These are phyloP conservation scores for Trichoderma sp. DNA, from an alignment of 2,329 filamentous ascomycete genomes.

Conservation along the genomic window DNA sequence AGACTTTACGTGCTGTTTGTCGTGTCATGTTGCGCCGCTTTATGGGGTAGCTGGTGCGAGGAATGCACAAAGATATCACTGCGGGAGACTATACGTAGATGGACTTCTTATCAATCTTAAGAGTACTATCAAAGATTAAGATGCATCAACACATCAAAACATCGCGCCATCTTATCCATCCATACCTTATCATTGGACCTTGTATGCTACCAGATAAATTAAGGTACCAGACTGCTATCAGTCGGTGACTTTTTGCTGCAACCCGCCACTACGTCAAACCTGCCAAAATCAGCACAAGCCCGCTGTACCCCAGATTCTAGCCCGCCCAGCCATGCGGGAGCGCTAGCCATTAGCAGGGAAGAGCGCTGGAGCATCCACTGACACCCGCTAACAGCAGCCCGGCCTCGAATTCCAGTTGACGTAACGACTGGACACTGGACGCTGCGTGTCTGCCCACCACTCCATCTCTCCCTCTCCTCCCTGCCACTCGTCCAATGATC, in stretches of 20 bases:
- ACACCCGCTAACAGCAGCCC: neutral
- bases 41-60: neutral
- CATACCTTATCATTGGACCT: no score
- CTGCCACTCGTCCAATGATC: neutral
- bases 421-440: slow-evolving; percentile 6
- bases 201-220: no score
- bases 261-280: neutral
- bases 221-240: neutral
- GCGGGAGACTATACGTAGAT: neutral
- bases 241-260: neutral
- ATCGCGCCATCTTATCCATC: neutral
- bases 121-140: neutral
- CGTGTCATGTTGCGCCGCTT: neutral
- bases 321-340: slow-evolving; percentile 14
- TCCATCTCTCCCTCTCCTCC: neutral
- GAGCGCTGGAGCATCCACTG: slow-evolving; percentile 5
- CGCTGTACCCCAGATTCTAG: slow-evolving; percentile 21
- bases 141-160: neutral
- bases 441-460: neutral
- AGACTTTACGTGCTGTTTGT: neutral
- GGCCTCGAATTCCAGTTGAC: slow-evolving; percentile 19
- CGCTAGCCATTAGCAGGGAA: slow-evolving; percentile 12
- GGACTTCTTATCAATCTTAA: neutral
- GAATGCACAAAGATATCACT: neutral
- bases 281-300: slow-evolving; percentile 14